A percentile compares a stretch with the other conserved stretches of the same genome.
Conservation (phyloP, 306 rosid species). For the Senna siamea region DNA sequence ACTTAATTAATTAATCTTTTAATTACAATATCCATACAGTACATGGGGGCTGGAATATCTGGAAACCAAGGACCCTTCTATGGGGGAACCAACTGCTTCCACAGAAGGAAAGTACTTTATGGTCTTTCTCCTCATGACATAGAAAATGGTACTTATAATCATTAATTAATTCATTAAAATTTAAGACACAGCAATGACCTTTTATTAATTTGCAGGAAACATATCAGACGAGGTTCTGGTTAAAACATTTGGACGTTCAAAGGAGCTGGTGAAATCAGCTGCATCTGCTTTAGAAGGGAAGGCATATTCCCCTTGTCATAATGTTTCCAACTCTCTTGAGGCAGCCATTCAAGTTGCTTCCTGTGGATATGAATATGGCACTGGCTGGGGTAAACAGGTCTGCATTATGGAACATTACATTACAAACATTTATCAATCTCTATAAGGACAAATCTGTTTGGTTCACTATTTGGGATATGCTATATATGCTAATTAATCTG, state of each 20-base stretch:
- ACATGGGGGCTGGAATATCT: constrained; percentile 39
- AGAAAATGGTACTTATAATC: constrained; percentile 29
- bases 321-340: constrained; percentile 20
- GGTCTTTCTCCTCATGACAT: constrained; percentile 49
- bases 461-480: too few relatives aligned
- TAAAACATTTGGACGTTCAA: constrained; percentile 57
- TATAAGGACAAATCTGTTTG: too few relatives aligned
- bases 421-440: too few relatives aligned
- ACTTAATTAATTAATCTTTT: too few relatives aligned
- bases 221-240: constrained; percentile 30
- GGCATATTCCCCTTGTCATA: neutral
- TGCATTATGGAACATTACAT: too few relatives aligned
- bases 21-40: too few relatives aligned
- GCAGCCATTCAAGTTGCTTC: constrained; percentile 52
- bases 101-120: constrained; percentile 68
- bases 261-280: constrained; percentile 53
- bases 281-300: constrained; percentile 46
- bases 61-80: constrained; percentile 67
- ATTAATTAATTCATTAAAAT: neutral
- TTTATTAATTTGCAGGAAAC: constrained; percentile 38
- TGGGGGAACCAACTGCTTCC: constrained; percentile 63
- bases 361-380: constrained; percentile 58
- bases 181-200: too few relatives aligned
- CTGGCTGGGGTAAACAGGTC: constrained; percentile 74
- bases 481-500: too few relatives aligned